Evolutionary conservation across 2,329 filamentous ascomycete species (phyloP), one percentile per base, ranked within the genome.

Genomic region (Pestalotiopsis sp.): DNA sequence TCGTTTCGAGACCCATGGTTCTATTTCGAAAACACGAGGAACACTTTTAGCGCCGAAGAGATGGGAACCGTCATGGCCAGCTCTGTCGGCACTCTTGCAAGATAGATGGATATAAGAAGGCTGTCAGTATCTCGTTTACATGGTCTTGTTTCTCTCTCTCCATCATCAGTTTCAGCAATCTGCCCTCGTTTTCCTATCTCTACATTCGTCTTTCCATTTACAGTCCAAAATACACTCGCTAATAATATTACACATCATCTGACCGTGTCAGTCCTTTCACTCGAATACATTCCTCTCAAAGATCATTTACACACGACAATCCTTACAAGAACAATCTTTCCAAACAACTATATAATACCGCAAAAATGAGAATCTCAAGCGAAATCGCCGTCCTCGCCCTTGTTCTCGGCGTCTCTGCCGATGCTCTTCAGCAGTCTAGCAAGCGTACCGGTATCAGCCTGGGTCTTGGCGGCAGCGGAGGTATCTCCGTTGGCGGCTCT

Each of bases 201-300:
- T 49, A 20, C 23, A 64, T 64, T 64, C 61, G 38, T 39, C 39
- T 64, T 52, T 64, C 23, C 14, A 25, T 27, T 64, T 52, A 6
- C 20, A 36, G n/a, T 52, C 45, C 14, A 52, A 52, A 52, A 64
- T 64, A 64, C 61, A 64, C 38, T 64, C 61, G 38, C 41, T 64
- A 64, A 64, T 64, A 49, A 23, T 23, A 64, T 64, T 64, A 20
- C 27, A 20, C 25, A 17, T n/a, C 25, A 62, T 62, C 61, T 64
- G 61, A 64, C 61, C 39, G 61, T 64, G 61, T 64, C 61, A 64
- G 61, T 64, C 39, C 59, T 36, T 62, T 62, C 59, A 13, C 27
- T 39, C 31, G 27, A 62, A 27, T 59, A 27, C 57, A 59, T 27
- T 59, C 57, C 23, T 27, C 57, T 27, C 45, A 52, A 52, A 17